Evolutionary conservation across 306 rosid genomes (phyloP), one percentile per base, ranked within the genome.

Genomic region (Lathyrus tuberosus): DNA sequence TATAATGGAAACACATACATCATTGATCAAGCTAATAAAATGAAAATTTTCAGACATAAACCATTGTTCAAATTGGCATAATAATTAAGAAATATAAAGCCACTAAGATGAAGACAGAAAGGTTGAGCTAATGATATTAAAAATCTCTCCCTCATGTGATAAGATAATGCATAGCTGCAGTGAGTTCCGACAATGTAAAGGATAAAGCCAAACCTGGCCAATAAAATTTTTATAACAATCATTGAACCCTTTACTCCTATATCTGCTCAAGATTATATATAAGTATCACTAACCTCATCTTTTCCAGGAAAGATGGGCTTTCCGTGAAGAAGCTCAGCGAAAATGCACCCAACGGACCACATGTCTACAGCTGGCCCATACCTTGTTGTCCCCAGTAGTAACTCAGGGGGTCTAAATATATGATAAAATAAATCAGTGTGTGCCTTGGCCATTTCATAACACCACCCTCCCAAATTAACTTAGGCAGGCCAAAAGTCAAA

Each of bases 311-410:
- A 76, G 61, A 88, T 86, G 46, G 91, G 91, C 62, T 82, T 82
- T 64, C 91, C 95, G 42, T 86, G 79, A 49, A 88, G 83, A 74
- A 88, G 95, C 80, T 88, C 95, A 8, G 89, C 91, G 63, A 88
- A 88, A 74, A 86, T 88, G 69, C 95, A 86, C 72, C 95, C 95
- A 46, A 86, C 95, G 48, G 95, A 86, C 95, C 95, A 88, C 91
- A 88, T 82, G 46, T 88, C 95, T 69, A 88, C 87, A 51, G 91
- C 91, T 18, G 91, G 89, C 46, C 91, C 95, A 70, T 88, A 88
- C 79, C 79, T 86, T 8, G 91, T 88, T 54, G 89, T 76, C 78
- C 91, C 95, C 28, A 88, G 82, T 20, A 88, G 82, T 78, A 88
- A 80, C 67, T 88, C 95, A 2, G 91, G 95, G 56, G 95, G 95